Conservation (phyloP, 2,329 filamentous ascomycete genomes). For the Aspergillus unguis region DNA sequence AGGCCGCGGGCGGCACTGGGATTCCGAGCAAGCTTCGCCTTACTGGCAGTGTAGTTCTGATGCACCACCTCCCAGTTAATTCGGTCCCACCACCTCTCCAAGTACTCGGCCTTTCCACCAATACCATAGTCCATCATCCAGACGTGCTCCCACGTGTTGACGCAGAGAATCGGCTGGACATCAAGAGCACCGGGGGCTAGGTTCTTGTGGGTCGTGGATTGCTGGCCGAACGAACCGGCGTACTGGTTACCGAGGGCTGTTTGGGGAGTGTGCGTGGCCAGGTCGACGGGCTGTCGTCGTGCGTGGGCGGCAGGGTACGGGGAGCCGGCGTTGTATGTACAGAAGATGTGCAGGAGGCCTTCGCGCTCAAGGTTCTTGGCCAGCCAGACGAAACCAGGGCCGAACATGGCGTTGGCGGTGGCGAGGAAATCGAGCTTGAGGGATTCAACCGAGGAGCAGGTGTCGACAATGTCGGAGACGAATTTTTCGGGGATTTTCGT, state of each 20-base stretch:
- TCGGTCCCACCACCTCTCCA: slow-evolving; percentile 79
- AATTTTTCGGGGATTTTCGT: slow-evolving; percentile 57
- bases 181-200: slow-evolving; percentile 46
- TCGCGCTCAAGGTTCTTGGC: slow-evolving; percentile 56
- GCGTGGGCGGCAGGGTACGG: slow-evolving; percentile 84
- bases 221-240: slow-evolving; percentile 35
- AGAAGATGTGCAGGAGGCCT: slow-evolving; percentile 63
- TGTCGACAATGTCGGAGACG: slow-evolving; percentile 58
- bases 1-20: slow-evolving; percentile 24
- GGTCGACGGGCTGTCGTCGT: slow-evolving; percentile 59
- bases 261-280: slow-evolving; percentile 41
- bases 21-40: slow-evolving; percentile 23
- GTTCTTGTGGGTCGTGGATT: slow-evolving; percentile 33
- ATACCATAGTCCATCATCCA: slow-evolving; percentile 81
- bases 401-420: slow-evolving; percentile 88
- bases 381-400: slow-evolving; percentile 95
- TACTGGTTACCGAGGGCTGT: slow-evolving; percentile 34
- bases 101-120: slow-evolving; percentile 70
- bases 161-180: slow-evolving; percentile 74
- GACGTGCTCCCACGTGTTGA: slow-evolving; percentile 95
- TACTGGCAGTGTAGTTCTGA: slow-evolving; percentile 39
- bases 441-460: slow-evolving; percentile 80
- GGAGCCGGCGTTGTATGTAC: slow-evolving; percentile 87
- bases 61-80: slow-evolving; percentile 81
- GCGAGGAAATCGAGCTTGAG: slow-evolving; percentile 75